Percentiles rank a stretch among this genome's conserved stretches.
These are phyloP conservation scores for Colletotrichum brevisporum DNA, from an alignment of 2,329 filamentous ascomycete species.

Conservation along the genomic window DNA sequence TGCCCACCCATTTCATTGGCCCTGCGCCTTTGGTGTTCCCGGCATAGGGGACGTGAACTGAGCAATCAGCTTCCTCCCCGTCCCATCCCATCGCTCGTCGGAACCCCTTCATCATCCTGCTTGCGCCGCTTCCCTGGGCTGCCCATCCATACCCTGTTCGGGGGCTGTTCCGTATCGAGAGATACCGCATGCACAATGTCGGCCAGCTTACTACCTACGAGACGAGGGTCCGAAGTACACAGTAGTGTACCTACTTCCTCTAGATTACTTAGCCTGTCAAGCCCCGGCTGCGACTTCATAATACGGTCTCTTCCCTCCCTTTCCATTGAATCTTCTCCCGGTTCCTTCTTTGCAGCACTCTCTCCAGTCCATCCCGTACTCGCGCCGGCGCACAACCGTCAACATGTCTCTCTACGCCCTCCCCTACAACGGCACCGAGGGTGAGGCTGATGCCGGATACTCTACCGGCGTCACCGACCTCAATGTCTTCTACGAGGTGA, in stretches of 20 bases:
- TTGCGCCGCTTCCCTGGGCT: conserved; percentile 31
- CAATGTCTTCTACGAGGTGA: conserved; percentile 87
- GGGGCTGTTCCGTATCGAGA: conserved; percentile 27
- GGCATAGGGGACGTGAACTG: conserved; percentile 11
- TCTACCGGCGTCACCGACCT: conserved; percentile 73
- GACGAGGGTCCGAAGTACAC: conserved; percentile 8
- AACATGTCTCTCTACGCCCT: conserved; percentile 53
- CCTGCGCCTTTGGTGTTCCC: conserved; percentile 28
- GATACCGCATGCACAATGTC: conserved; percentile 22
- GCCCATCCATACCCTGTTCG: conserved; percentile 29
- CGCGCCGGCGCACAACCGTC: conserved; percentile 29
- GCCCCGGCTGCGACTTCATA: conserved; percentile 24
- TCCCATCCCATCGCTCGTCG: conserved; percentile 9
- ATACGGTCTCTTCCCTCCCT: neutral
- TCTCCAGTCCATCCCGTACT: conserved; percentile 7
- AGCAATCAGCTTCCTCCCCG: conserved; percentile 26
- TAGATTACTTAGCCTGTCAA: conserved; percentile 34
- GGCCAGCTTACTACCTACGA: conserved; percentile 16
- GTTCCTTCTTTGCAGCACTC: conserved; percentile 8
- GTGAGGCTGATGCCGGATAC: conserved; percentile 65
- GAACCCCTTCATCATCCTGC: conserved; percentile 25
- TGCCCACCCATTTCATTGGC: conserved; percentile 31
- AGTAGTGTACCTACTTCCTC: neutral
- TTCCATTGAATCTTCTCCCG: neutral
- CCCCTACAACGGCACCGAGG: conserved; percentile 66